These are phyloP conservation scores for Trichosporon coremiiforme DNA, from an alignment of 1,284 basidiomycete genomes.

Conservation along the genomic window DNA sequence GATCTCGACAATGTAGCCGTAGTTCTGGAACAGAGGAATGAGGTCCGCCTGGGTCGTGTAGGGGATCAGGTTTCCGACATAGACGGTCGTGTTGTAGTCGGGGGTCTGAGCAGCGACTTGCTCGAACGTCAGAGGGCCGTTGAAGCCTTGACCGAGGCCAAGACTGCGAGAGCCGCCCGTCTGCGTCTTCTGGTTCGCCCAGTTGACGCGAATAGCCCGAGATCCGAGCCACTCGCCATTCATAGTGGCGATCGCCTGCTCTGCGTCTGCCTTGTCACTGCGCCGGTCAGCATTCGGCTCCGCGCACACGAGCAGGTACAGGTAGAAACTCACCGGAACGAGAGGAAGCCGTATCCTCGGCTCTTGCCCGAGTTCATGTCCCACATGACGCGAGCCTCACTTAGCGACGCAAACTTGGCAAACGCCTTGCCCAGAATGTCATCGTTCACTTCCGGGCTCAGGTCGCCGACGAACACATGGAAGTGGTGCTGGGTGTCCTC, in stretches of 20 bases:
- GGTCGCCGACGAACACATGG: slow-evolving; percentile 98
- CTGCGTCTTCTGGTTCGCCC: slow-evolving; percentile 97
- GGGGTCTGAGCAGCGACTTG: slow-evolving; percentile 84
- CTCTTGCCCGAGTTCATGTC: slow-evolving; percentile 99
- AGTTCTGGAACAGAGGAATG: slow-evolving; percentile 87
- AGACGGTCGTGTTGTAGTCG: slow-evolving; percentile 90
- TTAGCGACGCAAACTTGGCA: slow-evolving; percentile 88
- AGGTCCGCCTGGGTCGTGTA: slow-evolving; percentile 94
- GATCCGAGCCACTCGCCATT: slow-evolving; percentile 99
- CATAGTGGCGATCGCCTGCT: slow-evolving; percentile 97
- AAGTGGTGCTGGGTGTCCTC: slow-evolving; percentile 94
- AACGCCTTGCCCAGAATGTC: slow-evolving; percentile 96
- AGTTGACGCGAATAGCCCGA: slow-evolving; percentile 97
- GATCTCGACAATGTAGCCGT: slow-evolving; percentile 96
- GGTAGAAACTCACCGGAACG: slow-evolving; percentile 55
- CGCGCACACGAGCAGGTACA: background rate
- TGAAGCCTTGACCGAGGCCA: slow-evolving; percentile 60
- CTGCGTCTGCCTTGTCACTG: slow-evolving; percentile 94
- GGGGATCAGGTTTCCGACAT: slow-evolving; percentile 96
- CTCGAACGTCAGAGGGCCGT: slow-evolving; percentile 82
- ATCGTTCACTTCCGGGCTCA: slow-evolving; percentile 96
- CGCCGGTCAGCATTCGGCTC: slow-evolving; percentile 58
- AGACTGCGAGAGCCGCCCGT: slow-evolving; percentile 60
- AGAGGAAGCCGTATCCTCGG: slow-evolving; percentile 62
- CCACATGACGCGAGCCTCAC: slow-evolving; percentile 99